Evolutionary conservation across 805 yeast species (phyloP).

Genomic region (Metschnikowia colocasiae): DNA sequence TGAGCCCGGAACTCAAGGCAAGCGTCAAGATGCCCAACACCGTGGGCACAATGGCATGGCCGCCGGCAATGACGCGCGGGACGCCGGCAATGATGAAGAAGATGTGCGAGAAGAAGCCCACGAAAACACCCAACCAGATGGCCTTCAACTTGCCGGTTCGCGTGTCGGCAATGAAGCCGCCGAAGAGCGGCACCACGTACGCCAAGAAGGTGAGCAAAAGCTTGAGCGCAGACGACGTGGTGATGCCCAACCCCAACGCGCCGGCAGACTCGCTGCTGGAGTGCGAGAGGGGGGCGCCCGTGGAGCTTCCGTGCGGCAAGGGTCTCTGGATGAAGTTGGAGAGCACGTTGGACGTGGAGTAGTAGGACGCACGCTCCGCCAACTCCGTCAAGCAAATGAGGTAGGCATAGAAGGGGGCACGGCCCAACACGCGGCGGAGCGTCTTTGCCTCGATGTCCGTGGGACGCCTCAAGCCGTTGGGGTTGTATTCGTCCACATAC

Average conservation of each 20-base stretch:
- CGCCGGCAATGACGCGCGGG: slow-evolving; percentile 36
- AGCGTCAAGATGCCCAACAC: slow-evolving; percentile 11
- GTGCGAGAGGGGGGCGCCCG: slow-evolving; percentile 36
- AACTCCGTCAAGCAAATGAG: slow-evolving; percentile 46
- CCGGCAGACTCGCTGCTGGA: slow-evolving; percentile 42
- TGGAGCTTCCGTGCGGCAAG: slow-evolving; percentile 46
- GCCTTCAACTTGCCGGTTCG: slow-evolving; percentile 45
- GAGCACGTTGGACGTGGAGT: slow-evolving; percentile 43
- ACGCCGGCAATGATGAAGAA: slow-evolving; percentile 48
- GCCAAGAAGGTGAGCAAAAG: slow-evolving; percentile 47
- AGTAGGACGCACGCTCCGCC: slow-evolving; percentile 55
- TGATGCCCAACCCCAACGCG: slow-evolving; percentile 46
- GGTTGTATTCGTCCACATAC: slow-evolving; percentile 33
- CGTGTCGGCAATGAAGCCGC: slow-evolving; percentile 52
- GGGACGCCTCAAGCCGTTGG: slow-evolving; percentile 36
- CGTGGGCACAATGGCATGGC: slow-evolving; percentile 20
- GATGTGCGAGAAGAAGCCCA: slow-evolving; percentile 46
- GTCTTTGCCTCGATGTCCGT: slow-evolving; percentile 24
- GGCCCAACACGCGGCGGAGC: slow-evolving; percentile 40
- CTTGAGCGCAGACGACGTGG: slow-evolving; percentile 46
- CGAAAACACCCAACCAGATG: slow-evolving; percentile 46
- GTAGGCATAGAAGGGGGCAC: slow-evolving; percentile 47
- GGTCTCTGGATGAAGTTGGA: slow-evolving; percentile 51
- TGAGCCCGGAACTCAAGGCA: slow-evolving; percentile 46
- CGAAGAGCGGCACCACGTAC: slow-evolving; percentile 48